phyloP scores from a whole-genome alignment of 2,329 filamentous ascomycete genomes.

The Lanzia echinophila region DNA sequence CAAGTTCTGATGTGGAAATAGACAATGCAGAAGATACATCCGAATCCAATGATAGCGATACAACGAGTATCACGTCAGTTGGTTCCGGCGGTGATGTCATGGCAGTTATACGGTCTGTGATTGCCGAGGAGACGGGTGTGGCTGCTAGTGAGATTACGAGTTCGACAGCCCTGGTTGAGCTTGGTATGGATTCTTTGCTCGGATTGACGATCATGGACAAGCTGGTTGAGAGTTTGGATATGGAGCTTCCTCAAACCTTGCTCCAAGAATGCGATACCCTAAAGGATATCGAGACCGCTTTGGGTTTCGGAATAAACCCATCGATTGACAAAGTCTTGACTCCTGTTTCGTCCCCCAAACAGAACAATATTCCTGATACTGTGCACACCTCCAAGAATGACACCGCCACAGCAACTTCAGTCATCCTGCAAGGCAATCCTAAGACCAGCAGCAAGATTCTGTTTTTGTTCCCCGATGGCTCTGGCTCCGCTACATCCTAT shows the following conservation, averaged over 20 bases:
- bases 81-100: background rate
- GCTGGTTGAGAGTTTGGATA: background rate
- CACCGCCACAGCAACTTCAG: background rate
- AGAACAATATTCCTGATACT: background rate
- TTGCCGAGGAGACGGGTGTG: background rate
- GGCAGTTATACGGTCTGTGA: background rate
- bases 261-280: background rate
- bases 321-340: background rate
- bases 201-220: background rate
- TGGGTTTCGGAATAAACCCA: background rate
- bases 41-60: background rate
- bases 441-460: background rate
- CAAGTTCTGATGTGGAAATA: background rate
- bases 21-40: background rate
- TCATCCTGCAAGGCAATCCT: background rate
- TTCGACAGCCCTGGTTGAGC: background rate
- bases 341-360: too few relatives aligned
- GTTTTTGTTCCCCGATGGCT: slow-evolving; percentile 3
- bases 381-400: background rate
- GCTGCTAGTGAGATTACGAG: background rate
- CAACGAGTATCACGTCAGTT: background rate
- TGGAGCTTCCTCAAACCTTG: background rate
- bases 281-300: background rate
- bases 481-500: slow-evolving; percentile 1
- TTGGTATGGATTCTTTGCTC: background rate